Base-by-base conservation (phyloP, 2,329 filamentous ascomycete species). In the Byssothecium circinans region DNA sequence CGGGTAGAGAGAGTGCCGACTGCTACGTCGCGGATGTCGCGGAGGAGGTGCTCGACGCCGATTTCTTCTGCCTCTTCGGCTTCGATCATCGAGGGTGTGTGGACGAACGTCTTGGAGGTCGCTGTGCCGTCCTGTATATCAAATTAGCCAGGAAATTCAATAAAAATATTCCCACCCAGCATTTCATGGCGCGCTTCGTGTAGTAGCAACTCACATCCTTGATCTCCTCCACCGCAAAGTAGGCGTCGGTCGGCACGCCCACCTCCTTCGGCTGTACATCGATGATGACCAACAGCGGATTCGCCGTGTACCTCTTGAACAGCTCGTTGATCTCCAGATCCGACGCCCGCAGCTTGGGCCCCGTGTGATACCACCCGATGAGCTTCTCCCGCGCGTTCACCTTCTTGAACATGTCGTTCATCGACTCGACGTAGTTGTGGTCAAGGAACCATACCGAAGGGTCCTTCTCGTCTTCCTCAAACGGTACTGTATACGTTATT, bases 381-480 rank as follows among this genome's bases (percentile, higher is more conserved):
- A 99, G 82, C 84, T 97, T 97, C 79, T 99, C 94, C 56, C 89
- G 82, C 52, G 94, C 94, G 78, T 99, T 99, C 81, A 99, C 91
- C 78, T 97, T 97, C 81, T 99, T 99, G 83, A 99, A 99, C 94
- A 99, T 99, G 75, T 97, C 94, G 77, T 94, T 95, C 94, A 99
- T 99, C 62, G 87, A 89, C 76, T 99, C 94, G 74, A 99, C 89
- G 68, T 96, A 99, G 82, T 97, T 97, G 81, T 99, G 94, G 73
- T 99, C 94, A 57, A 99, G 78, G 72, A 97, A 99, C 94, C 94
- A 99, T 70, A 99, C 94, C 29, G 92, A 95, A 3, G 92, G 92
- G 71, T 99, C 91, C 76, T 95, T 96, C 67, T 96, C 94, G 72
- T 99, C 94, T 78, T 99, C 94, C 75, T 99, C 94, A 68, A 99